Base-by-base conservation (phyloP, 768 basidiomycete genomes). In the Pleurotus eryngii region DNA sequence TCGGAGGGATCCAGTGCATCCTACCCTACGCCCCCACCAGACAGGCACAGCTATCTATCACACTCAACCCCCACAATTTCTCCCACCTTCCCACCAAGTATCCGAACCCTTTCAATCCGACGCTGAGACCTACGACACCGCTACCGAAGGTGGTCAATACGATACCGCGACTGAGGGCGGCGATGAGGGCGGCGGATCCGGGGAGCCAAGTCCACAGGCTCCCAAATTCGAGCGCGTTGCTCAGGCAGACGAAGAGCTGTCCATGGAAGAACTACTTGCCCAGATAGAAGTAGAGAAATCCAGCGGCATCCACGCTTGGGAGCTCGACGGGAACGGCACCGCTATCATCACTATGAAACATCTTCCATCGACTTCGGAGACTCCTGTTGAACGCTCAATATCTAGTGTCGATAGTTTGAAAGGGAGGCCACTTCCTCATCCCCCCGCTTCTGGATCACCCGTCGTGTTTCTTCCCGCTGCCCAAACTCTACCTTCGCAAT, bases 231-330 rank as follows among this genome's bases (percentile, higher is more conserved):
- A 27, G 12, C 12, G 37, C 20, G 17, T 35, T 35, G 12, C 12
- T 3, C 26, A 12, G 14, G 57, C 47, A 12, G 30, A 37, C 12
- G 60, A 61, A n/a, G 59, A 59, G 37, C 60, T 58, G 4, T 53
- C 60, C 14, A 55, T 61, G 57, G 60, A 59, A 30, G 57, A 47
- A 38, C 30, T 61, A 0, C 27, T 61, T 9, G 38, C 59, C 14
- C 49, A 38, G 20, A 18, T 54, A 24, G 49, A 57, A 37, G 22
- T 39, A n/a, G 51, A 55, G 46, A 51, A 46, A 27, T 22, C 56
- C n/a, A 35, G 30, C 30, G 49, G 59, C 48, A 50, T 53, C 14
- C 49, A 46, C 5, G 60, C 60, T 26, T 61, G 57, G 60, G 57
- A 59, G 42, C 47, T 51, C 22, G 57, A 54, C 39, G 42, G 22